These are phyloP conservation scores for Hypoxylon sp. DNA, from an alignment of 2,329 filamentous ascomycete species.

Conservation along the genomic window DNA sequence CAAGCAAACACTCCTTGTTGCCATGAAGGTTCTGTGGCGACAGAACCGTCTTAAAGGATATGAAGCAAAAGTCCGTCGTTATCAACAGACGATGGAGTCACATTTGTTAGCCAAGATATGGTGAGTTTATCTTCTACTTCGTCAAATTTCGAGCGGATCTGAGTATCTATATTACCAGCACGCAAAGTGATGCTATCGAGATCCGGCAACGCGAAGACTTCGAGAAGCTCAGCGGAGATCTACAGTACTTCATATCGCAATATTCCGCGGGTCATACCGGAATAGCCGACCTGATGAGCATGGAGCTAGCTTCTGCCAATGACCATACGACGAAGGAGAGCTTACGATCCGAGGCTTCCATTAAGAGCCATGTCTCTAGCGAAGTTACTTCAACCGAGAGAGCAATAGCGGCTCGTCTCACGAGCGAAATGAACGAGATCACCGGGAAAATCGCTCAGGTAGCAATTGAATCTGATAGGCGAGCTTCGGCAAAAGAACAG, in stretches of 20 bases:
- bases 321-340: not conserved
- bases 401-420: not conserved
- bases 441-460: not conserved
- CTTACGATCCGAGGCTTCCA: conserved; percentile 5
- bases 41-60: conserved; percentile 37
- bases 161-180: not conserved
- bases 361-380: conserved; percentile 6
- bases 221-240: conserved; percentile 2
- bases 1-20: conserved; percentile 13
- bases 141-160: not conserved
- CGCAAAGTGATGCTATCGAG: conserved; percentile 12
- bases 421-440: conserved; percentile 3
- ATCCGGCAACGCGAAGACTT: conserved; percentile 13
- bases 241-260: conserved; percentile 14
- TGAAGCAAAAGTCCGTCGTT: conserved; percentile 35
- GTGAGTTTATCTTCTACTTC: conserved; percentile 1
- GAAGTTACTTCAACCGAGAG: conserved; percentile 1
- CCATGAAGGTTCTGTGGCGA: conserved; percentile 41
- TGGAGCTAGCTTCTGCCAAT: not conserved
- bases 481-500: not conserved
- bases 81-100: conserved; percentile 15
- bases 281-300: conserved; percentile 3
- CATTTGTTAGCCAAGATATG: conserved; percentile 13
- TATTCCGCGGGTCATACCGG: conserved; percentile 1
- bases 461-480: not conserved